Evolutionary conservation across 805 yeast genomes (phyloP), one percentile per base, ranked within the genome.

Genomic region (Saturnispora zaruensis): DNA sequence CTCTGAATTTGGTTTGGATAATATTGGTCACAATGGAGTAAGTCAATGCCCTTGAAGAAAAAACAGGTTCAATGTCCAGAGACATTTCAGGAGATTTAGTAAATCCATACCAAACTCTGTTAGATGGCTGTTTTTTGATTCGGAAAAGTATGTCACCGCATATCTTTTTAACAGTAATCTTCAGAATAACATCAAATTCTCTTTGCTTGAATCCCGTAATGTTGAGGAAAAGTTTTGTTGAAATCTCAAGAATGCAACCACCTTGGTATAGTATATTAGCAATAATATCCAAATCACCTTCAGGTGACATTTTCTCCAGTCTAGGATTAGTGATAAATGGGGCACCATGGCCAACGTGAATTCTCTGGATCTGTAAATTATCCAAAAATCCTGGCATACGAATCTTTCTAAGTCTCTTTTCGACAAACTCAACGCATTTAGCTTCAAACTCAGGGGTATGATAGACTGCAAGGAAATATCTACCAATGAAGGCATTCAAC

Each of bases 71-170:
- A 45, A 90, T 82, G 33, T 76, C 79, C 52, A 91, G 63, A 50
- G 81, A 84, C 61, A 91, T 66, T 7, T 74, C 71, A 0, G 99
- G 99, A 75, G 83, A 87, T 9, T 75, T 66, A 53, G 80, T 85
- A 64, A 89, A 93, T 2, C 87, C 78, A 61, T 88, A 93, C 99
- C 99, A 93, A 1, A 93, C 59, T 59, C 99, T 75, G 48, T 80
- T 81, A 1, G 96, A 82, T 7, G 99, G 98, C 2, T 96, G 96
- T 1, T 95, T 87, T 61, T 93, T 93, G 32, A 91, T 62, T 38
- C 77, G 69, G 20, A 90, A 59, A 0, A 85, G 61, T 50, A 91
- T 55, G 1, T 85, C 84, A 0, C 99, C 99, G 46, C 82, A 79
- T 4, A 93, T 57, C 57, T 74, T 78, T 49, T 77, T 77, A 45